phyloP scores from a whole-genome alignment of 345 rosid genomes.

The Corymbia maculata region DNA sequence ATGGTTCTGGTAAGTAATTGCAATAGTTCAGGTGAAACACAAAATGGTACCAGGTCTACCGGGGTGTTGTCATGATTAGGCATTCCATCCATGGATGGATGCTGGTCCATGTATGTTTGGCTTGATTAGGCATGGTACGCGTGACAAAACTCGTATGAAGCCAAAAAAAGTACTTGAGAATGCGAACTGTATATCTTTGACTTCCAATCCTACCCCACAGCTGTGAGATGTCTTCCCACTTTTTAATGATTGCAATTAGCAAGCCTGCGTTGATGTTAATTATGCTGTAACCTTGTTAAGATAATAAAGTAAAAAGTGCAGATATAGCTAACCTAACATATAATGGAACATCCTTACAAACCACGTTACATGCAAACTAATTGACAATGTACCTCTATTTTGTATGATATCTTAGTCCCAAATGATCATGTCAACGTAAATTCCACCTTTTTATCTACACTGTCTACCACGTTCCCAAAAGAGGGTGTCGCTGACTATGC shows the following conservation, averaged over 20 bases:
- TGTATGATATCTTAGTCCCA: neutral
- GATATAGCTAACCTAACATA: neutral
- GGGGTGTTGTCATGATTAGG: neutral
- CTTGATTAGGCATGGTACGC: neutral
- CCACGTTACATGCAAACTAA: neutral
- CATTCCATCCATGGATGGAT: neutral
- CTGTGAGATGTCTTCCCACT: neutral
- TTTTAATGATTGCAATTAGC: neutral
- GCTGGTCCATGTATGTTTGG: neutral
- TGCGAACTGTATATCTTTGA: neutral
- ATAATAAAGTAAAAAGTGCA: neutral
- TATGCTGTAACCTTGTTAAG: neutral
- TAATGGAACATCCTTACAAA: neutral
- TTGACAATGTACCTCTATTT: neutral
- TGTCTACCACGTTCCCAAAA: neutral
- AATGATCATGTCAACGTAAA: neutral
- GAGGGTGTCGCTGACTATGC: neutral
- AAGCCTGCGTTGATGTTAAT: neutral
- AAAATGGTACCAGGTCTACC: neutral
- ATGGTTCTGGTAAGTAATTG: neutral
- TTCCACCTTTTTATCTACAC: neutral
- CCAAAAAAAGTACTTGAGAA: neutral
- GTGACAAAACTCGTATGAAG: neutral
- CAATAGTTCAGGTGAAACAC: neutral
- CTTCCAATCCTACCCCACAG: neutral